These are phyloP conservation scores for Passalora sequoiae DNA, from an alignment of 2,329 filamentous ascomycete genomes.

Conservation along the genomic window DNA sequence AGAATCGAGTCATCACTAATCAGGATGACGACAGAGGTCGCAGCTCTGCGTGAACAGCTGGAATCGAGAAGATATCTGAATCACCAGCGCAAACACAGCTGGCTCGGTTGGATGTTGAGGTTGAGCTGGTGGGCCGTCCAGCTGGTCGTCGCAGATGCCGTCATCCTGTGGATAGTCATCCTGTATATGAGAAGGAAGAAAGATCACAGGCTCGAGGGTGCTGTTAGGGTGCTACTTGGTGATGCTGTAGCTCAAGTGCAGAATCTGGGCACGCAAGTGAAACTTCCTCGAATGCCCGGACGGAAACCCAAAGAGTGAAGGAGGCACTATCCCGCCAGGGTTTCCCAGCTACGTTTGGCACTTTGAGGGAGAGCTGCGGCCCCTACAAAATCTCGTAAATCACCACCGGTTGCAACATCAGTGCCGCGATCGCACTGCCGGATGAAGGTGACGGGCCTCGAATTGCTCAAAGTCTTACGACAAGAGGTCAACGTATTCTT, in stretches of 20 bases:
- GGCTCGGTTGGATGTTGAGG: slow-evolving; percentile 67
- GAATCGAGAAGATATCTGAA: slow-evolving; percentile 68
- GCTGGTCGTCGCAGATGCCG: slow-evolving; percentile 67
- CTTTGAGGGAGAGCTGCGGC: too few relatives aligned
- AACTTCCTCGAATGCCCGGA: slow-evolving; percentile 31
- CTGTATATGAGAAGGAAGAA: slow-evolving; percentile 68
- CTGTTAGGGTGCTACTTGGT: slow-evolving; percentile 61
- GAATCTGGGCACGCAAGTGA: slow-evolving; percentile 30
- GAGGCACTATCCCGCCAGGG: too few relatives aligned
- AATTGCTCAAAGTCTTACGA: too few relatives aligned
- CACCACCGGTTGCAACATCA: too few relatives aligned
- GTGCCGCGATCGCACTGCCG: too few relatives aligned
- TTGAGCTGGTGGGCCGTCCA: slow-evolving; percentile 63
- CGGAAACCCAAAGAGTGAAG: slow-evolving; percentile 18
- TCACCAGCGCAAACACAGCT: slow-evolving; percentile 58
- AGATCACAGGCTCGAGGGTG: slow-evolving; percentile 66
- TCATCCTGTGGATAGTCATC: slow-evolving; percentile 60
- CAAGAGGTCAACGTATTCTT: too few relatives aligned
- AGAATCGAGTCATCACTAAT: slow-evolving; percentile 81
- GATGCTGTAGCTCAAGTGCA: slow-evolving; percentile 39
- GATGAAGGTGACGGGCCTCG: too few relatives aligned
- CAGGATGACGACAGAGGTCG: slow-evolving; percentile 86
- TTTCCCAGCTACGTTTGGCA: too few relatives aligned
- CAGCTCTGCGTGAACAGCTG: slow-evolving; percentile 86
- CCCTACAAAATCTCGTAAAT: too few relatives aligned